These are phyloP conservation scores for Annulohypoxylon maeteangense DNA, from an alignment of 495 filamentous ascomycete species.

Conservation along the genomic window DNA sequence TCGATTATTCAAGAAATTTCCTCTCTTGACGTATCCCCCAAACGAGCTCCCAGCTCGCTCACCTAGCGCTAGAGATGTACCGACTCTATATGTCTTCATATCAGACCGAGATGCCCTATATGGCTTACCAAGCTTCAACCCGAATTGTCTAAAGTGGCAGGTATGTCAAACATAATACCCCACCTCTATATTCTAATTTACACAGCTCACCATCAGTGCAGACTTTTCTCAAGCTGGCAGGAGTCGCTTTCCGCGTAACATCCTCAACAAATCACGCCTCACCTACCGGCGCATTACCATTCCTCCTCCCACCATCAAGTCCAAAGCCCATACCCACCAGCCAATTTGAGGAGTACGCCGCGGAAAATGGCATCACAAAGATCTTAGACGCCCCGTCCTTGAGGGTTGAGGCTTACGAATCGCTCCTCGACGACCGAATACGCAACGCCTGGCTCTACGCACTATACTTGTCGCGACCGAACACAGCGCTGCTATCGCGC, in stretches of 20 bases:
- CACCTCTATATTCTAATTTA: neutral
- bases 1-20: constrained; percentile 84
- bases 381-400: constrained; percentile 17
- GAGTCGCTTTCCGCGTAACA: constrained; percentile 72
- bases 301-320: constrained; percentile 72
- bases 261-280: constrained; percentile 93
- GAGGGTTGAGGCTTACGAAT: constrained; percentile 80
- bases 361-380: constrained; percentile 44
- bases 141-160: constrained; percentile 96
- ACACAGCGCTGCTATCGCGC: constrained; percentile 68
- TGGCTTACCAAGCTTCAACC: constrained; percentile 86
- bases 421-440: constrained; percentile 82
- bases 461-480: constrained; percentile 77
- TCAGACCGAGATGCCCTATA: constrained; percentile 68
- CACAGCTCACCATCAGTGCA: constrained; percentile 50
- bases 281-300: constrained; percentile 86
- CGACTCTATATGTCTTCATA: constrained; percentile 82
- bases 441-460: constrained; percentile 87
- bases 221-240: constrained; percentile 85
- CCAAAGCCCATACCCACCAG: constrained; percentile 67
- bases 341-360: constrained; percentile 77
- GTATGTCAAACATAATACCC: constrained; percentile 59
- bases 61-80: constrained; percentile 60
- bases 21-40: constrained; percentile 77
- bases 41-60: constrained; percentile 79